These are phyloP conservation scores for Sarcodon aspratus DNA, from an alignment of 768 basidiomycete species.

Conservation along the genomic window DNA sequence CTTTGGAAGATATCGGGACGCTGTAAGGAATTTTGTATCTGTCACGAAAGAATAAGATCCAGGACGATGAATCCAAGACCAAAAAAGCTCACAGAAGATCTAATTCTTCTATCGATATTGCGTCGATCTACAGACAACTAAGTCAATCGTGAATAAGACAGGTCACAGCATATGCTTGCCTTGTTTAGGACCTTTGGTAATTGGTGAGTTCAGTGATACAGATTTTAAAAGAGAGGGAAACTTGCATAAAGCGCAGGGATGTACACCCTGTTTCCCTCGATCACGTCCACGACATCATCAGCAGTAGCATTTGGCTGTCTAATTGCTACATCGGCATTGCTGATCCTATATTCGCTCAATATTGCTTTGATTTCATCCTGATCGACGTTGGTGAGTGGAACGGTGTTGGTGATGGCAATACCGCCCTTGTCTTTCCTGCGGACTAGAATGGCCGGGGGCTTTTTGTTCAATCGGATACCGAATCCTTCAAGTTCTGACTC, in stretches of 20 bases:
- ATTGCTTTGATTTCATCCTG: conserved; percentile 95
- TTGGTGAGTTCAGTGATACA: conserved; percentile 4
- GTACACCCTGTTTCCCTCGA: conserved; percentile 94
- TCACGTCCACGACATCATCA: conserved; percentile 94
- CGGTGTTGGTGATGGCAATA: conserved; percentile 92
- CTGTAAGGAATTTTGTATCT: conserved; percentile 92
- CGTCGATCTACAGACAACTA: conserved; percentile 60
- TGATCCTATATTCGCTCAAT: conserved; percentile 84
- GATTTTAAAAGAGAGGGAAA: neutral
- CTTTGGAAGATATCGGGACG: conserved; percentile 86
- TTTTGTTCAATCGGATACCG: conserved; percentile 93
- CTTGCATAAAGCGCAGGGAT: conserved; percentile 86
- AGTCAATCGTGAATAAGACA: neutral
- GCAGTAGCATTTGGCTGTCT: conserved; percentile 86
- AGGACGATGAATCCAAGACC: neutral
- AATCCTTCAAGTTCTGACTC: conserved; percentile 96
- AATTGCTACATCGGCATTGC: conserved; percentile 85
- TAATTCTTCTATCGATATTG: conserved; percentile 95
- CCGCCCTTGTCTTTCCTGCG: conserved; percentile 87
- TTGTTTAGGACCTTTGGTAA: conserved; percentile 64
- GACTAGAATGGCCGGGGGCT: conserved; percentile 77
- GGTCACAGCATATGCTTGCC: conserved; percentile 26
- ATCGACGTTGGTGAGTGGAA: conserved; percentile 91
- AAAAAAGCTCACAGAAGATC: conserved; percentile 59
- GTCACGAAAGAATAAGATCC: neutral